These are phyloP conservation scores for Naumovozyma castellii DNA, from an alignment of 805 yeast genomes.

Conservation along the genomic window DNA sequence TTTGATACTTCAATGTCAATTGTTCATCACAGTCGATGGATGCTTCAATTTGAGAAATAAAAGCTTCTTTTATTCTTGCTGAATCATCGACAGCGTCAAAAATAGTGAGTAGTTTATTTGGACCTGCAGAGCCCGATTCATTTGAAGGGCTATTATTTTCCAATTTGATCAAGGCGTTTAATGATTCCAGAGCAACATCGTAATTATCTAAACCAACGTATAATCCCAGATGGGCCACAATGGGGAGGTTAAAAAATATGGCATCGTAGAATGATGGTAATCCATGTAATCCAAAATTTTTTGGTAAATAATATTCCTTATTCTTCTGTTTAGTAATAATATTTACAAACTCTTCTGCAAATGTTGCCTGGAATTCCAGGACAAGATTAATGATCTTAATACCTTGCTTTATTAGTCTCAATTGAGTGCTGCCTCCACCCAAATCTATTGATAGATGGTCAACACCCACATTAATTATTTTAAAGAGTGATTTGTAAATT, in stretches of 20 bases:
- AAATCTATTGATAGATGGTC: constrained; percentile 36
- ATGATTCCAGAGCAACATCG: constrained; percentile 42
- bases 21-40: constrained; percentile 33
- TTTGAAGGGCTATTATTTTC: constrained; percentile 29
- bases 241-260: constrained; percentile 56
- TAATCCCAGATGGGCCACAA: constrained; percentile 64
- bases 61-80: constrained; percentile 57
- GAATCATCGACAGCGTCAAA: constrained; percentile 75
- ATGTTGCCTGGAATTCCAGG: constrained; percentile 49
- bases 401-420: constrained; percentile 32
- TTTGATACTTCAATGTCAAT: constrained; percentile 43
- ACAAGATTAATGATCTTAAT: constrained; percentile 38
- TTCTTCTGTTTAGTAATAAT: constrained; percentile 27
- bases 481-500: constrained; percentile 47
- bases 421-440: constrained; percentile 21
- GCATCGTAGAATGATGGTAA: constrained; percentile 61
- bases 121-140: constrained; percentile 34
- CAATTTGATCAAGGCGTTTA: constrained; percentile 44
- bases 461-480: constrained; percentile 47
- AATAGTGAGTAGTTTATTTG: constrained; percentile 57
- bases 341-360: constrained; percentile 35
- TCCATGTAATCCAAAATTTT: constrained; percentile 46
- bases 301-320: constrained; percentile 23
- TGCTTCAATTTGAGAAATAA: constrained; percentile 56
- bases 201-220: constrained; percentile 54